These are phyloP conservation scores for Syncephalastrum contaminatum DNA, from an alignment of 371 early-diverging fungal genomes.

Conservation along the genomic window DNA sequence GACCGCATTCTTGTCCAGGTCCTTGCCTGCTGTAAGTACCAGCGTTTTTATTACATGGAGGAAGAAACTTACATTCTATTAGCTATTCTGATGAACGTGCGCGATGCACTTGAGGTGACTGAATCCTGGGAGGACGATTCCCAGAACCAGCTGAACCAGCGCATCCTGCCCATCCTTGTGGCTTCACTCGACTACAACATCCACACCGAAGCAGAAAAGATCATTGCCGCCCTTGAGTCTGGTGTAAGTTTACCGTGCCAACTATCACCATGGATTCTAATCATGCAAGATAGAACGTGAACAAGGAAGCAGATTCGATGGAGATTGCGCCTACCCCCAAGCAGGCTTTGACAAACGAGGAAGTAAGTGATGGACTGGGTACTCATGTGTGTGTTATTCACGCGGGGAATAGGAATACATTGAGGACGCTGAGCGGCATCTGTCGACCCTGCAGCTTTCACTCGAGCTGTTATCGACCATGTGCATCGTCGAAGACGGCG, in stretches of 20 bases:
- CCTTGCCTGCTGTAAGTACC: conserved; percentile 55
- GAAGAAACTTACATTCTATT: too few relatives aligned
- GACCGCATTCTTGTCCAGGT: conserved; percentile 53
- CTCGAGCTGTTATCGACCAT: conserved; percentile 84
- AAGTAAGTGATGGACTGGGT: conserved; percentile 19
- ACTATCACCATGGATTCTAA: too few relatives aligned
- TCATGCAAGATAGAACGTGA: conserved; percentile 35
- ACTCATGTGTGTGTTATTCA: neutral
- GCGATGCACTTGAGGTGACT: conserved; percentile 32
- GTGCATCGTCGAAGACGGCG: conserved; percentile 63
- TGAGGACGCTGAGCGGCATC: conserved; percentile 49
- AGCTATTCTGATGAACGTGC: conserved; percentile 47
- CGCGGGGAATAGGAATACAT: conserved; percentile 23
- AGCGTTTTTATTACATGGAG: too few relatives aligned
- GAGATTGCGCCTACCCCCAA: conserved; percentile 50
- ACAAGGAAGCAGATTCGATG: conserved; percentile 32
- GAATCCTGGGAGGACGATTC: conserved; percentile 42
- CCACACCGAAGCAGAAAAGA: conserved; percentile 56
- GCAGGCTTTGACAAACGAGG: conserved; percentile 50
- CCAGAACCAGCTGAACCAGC: conserved; percentile 44
- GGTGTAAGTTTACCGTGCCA: too few relatives aligned
- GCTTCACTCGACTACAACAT: conserved; percentile 60
- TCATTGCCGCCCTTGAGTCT: conserved; percentile 44
- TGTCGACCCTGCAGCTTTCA: conserved; percentile 68
- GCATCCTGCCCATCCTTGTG: conserved; percentile 52